A percentile compares a stretch with the other conserved stretches of the same genome.
Evolutionary conservation across 2,329 filamentous ascomycete species (phyloP).

Genomic region (Ceratocystis colombiana): DNA sequence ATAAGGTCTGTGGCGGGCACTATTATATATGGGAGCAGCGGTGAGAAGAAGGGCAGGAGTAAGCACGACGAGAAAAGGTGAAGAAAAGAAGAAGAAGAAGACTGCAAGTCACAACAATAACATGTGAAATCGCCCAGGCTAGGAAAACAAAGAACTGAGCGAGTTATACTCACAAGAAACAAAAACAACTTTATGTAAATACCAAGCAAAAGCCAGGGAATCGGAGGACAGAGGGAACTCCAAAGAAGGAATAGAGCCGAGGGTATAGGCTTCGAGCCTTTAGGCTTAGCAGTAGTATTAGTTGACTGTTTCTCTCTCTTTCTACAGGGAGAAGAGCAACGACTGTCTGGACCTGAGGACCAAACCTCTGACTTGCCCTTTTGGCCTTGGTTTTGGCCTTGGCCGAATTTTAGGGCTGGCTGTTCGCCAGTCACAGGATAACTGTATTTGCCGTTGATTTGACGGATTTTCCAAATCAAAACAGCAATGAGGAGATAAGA

Average conservation of each 20-base stretch:
- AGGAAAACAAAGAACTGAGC: background rate
- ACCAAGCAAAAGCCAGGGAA: background rate
- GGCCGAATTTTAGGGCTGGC: background rate
- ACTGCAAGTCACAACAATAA: background rate
- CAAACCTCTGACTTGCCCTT: too few relatives aligned
- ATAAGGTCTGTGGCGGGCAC: background rate
- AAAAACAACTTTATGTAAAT: background rate
- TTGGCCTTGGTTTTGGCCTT: background rate
- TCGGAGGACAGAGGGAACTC: background rate
- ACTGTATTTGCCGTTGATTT: background rate
- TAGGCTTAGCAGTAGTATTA: too few relatives aligned
- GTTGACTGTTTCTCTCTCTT: too few relatives aligned
- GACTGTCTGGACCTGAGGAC: too few relatives aligned
- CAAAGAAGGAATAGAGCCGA: slow-evolving; percentile 12
- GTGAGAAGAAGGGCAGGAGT: background rate
- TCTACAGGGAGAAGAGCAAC: background rate
- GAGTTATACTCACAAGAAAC: background rate
- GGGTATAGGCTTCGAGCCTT: background rate
- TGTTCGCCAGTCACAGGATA: too few relatives aligned
- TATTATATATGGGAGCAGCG: background rate
- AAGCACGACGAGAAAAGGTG: background rate
- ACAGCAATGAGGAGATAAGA: background rate
- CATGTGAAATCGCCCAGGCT: background rate
- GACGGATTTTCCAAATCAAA: slow-evolving; percentile 5
- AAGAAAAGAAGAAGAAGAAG: background rate